Evolutionary conservation across 2,329 filamentous ascomycete species (phyloP).

Genomic region (Xylaria digitata): DNA sequence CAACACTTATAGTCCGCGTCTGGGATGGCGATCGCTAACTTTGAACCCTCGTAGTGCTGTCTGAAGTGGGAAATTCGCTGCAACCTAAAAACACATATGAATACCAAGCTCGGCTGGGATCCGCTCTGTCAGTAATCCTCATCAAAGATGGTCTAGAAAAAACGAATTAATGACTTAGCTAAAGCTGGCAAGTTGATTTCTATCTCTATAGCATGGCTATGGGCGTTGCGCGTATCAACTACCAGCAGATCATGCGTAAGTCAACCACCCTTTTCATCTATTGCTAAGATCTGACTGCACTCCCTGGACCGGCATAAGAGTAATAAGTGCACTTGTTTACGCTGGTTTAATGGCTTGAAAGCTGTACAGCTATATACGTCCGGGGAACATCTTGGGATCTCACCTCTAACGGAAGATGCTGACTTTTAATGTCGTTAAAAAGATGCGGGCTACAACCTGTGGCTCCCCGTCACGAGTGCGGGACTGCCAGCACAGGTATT

Average conservation of each 20-base stretch:
- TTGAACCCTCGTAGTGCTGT: slow-evolving; percentile 42
- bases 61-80: slow-evolving; percentile 54
- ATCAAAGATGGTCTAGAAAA: too few relatives aligned
- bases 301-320: too few relatives aligned
- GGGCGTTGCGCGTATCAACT: slow-evolving; percentile 53
- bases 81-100: slow-evolving; percentile 48
- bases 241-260: slow-evolving; percentile 53
- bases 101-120: slow-evolving; percentile 52
- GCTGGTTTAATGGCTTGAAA: neutral
- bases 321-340: too few relatives aligned
- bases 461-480: slow-evolving; percentile 45
- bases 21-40: slow-evolving; percentile 5
- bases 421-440: neutral
- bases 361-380: neutral
- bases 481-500: slow-evolving; percentile 50
- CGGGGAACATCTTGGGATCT: too few relatives aligned
- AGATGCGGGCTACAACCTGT: slow-evolving; percentile 40
- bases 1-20: neutral
- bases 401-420: slow-evolving; percentile 3
- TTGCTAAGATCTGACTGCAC: neutral
- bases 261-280: neutral
- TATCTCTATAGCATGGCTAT: slow-evolving; percentile 52
- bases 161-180: too few relatives aligned
- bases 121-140: slow-evolving; percentile 41
- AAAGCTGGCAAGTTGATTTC: slow-evolving; percentile 52